These are phyloP conservation scores for Penicillium frequentans DNA, from an alignment of 2,329 filamentous ascomycete genomes.

Conservation along the genomic window DNA sequence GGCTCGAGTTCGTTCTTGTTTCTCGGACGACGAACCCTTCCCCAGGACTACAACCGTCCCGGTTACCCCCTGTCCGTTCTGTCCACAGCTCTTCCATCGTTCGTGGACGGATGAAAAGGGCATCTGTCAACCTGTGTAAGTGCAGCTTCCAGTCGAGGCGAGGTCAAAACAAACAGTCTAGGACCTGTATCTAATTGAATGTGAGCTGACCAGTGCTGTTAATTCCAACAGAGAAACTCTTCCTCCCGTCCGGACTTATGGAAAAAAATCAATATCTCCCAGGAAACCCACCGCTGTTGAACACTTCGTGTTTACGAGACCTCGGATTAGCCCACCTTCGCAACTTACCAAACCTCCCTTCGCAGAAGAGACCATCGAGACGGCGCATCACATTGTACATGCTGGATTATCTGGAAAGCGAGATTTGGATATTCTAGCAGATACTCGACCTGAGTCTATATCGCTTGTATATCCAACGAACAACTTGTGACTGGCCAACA, in stretches of 20 bases:
- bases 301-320: background rate
- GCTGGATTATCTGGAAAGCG: background rate
- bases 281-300: background rate
- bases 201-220: background rate
- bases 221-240: background rate
- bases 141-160: background rate
- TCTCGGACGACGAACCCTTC: slow-evolving; percentile 2
- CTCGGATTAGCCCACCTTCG: background rate
- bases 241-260: background rate
- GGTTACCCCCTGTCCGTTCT: background rate
- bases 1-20: slow-evolving; percentile 3
- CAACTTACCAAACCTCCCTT: background rate
- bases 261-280: background rate
- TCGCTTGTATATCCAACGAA: background rate
- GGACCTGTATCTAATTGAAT: background rate
- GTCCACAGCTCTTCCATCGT: background rate
- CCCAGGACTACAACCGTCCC: background rate
- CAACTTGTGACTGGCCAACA: background rate
- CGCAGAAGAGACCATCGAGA: background rate
- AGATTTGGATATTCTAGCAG: background rate
- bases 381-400: background rate
- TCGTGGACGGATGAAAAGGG: background rate
- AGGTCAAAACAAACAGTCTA: background rate
- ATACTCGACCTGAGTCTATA: background rate
- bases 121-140: background rate